A percentile compares a stretch with the other conserved stretches of the same genome.
These are phyloP conservation scores for Aspergillus panamensis DNA, from an alignment of 495 filamentous ascomycete genomes.

Conservation along the genomic window DNA sequence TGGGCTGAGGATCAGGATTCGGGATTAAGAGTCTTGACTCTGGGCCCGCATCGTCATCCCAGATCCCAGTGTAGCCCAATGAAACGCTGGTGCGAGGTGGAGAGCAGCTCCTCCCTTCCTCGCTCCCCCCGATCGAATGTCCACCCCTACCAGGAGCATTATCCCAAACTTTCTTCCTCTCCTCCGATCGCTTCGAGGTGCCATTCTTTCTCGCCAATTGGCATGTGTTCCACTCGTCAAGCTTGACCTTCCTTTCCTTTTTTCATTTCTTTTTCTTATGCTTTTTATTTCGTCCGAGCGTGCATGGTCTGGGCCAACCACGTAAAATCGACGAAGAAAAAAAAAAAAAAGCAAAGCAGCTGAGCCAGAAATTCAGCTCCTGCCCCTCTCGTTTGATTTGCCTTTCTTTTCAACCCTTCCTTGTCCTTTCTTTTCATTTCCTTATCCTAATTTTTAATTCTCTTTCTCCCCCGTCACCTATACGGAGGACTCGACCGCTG, in stretches of 20 bases:
- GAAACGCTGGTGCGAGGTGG: background rate
- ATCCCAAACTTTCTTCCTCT: background rate
- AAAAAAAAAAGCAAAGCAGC: background rate
- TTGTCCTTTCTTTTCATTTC: conserved; percentile 1
- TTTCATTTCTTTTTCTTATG: conserved; percentile 12
- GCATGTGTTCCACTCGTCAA: conserved; percentile 19
- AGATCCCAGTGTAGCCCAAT: background rate
- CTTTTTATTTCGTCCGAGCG: background rate
- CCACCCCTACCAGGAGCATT: conserved; percentile 4
- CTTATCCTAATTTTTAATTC: background rate
- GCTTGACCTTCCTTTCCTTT: conserved; percentile 9
- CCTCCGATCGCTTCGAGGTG: background rate
- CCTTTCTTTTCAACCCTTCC: conserved; percentile 1
- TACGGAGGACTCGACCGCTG: background rate
- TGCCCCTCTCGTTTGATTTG: conserved; percentile 8
- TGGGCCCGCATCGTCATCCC: conserved; percentile 4
- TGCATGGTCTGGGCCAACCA: background rate
- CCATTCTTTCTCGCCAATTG: conserved; percentile 10
- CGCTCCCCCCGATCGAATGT: background rate
- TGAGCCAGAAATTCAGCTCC: conserved; percentile 1
- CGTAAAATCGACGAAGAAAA: background rate
- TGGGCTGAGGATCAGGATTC: background rate
- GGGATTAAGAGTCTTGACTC: background rate
- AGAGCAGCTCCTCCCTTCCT: background rate
- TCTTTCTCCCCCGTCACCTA: background rate